Evolutionary conservation across 2,329 filamentous ascomycete species (phyloP), one percentile per base, ranked within the genome.

Genomic region (Cladosporium sp.): DNA sequence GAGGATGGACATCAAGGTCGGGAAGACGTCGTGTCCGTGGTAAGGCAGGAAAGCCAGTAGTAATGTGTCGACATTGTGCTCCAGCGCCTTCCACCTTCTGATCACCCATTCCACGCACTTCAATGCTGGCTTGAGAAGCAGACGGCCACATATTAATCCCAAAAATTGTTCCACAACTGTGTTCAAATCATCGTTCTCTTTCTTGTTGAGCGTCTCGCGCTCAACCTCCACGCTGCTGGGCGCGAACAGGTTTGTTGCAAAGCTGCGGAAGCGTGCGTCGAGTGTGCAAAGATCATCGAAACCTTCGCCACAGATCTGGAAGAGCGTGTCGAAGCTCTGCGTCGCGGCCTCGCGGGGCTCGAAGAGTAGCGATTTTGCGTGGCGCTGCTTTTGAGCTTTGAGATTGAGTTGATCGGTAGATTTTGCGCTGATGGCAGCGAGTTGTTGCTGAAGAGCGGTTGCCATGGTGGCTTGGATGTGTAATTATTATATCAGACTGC

Each of bases 71-170:
- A 92, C 94, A 78, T 97, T 98, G 79, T 93, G 89, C 77, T 98
- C 92, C 76, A 99, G 95, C 61, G 96, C 88, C 71, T 93, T 96
- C 75, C 98, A 99, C 73, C 94, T 86, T 74, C 95, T 85, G 64
- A 99, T 86, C 56, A 99, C 85, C 95, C 95, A 99, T 81, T 99
- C 96, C 44, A 98, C 84, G 18, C 93, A 89, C 79, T 96, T 96
- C 63, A 97, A 87, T 0, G 92, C 92, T 49, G 95, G 94, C 80
- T 90, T 93, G 35, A 99, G 83, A 69, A 94, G 84, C 70, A 99
- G 77, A 49, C 90, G 86, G 29, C 89, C 88, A 26, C 91, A 90
- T 12, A 91, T 88, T 16, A 98, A 83, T 35, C 89, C 90, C 70
- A 99, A 82, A 75, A 98, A 99, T 16, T 87, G 86, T 72, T 96